These are phyloP conservation scores for Triangularia setosa DNA, from an alignment of 2,329 filamentous ascomycete genomes.

Conservation along the genomic window DNA sequence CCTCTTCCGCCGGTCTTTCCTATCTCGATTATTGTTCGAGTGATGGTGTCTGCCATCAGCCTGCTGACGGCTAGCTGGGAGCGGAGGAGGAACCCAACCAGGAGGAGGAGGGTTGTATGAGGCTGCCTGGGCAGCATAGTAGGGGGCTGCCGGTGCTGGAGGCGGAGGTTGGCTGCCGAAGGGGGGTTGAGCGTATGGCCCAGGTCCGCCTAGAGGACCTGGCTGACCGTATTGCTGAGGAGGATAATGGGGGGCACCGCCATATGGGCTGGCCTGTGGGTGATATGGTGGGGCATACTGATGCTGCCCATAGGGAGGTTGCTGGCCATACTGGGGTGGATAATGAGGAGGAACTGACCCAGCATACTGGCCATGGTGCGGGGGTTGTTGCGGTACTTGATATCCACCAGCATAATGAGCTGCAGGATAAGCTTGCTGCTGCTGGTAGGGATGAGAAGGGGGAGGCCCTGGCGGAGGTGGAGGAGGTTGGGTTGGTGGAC, in stretches of 20 bases:
- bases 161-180: not conserved
- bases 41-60: constrained; percentile 8
- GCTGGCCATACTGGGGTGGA: constrained; percentile 7
- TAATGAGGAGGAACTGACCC: constrained; percentile 25
- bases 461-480: not conserved
- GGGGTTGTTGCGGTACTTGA: constrained; percentile 15
- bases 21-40: constrained; percentile 15
- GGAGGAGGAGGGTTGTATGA: constrained; percentile 14
- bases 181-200: not conserved
- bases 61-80: constrained; percentile 6
- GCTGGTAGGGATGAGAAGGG: constrained; percentile 1
- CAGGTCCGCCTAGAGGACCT: not conserved
- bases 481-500: constrained; percentile 10
- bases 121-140: not conserved
- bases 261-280: constrained; percentile 14
- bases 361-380: constrained; percentile 21
- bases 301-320: constrained; percentile 21
- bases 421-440: constrained; percentile 15
- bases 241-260: constrained; percentile 18
- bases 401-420: constrained; percentile 20
- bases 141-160: not conserved
- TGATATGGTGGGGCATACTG: constrained; percentile 17
- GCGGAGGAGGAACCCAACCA: constrained; percentile 7
- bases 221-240: constrained; percentile 16
- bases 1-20: constrained; percentile 6